A percentile compares a stretch with the other conserved stretches of the same genome.
Evolutionary conservation across 345 rosid genomes (phyloP).

Genomic region (Mangifera indica): DNA sequence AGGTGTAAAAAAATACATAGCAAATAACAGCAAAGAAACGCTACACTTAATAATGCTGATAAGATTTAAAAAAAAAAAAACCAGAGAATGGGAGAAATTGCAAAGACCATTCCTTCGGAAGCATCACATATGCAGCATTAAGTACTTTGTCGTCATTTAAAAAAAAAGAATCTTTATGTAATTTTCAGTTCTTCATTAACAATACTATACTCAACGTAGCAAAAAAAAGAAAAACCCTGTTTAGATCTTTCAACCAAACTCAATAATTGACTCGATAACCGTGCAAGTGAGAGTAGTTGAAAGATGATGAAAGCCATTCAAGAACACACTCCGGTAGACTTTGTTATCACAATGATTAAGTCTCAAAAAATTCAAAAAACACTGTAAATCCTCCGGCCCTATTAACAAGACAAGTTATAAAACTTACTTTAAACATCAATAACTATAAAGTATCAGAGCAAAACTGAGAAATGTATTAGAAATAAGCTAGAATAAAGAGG

Average conservation of each 20-base stretch:
- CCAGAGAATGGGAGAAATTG: background rate
- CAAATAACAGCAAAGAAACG: background rate
- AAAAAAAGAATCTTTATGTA: background rate
- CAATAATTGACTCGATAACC: constrained; percentile 7
- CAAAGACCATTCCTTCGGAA: background rate
- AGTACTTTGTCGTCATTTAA: background rate
- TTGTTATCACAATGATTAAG: background rate
- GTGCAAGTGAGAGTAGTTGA: background rate
- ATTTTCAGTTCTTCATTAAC: background rate
- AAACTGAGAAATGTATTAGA: background rate
- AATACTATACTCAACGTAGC: constrained; percentile 1
- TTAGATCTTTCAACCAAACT: constrained; percentile 10
- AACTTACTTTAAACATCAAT: background rate
- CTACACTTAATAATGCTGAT: background rate
- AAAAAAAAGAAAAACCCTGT: background rate
- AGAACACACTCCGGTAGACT: background rate
- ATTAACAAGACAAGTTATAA: background rate
- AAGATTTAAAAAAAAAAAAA: background rate
- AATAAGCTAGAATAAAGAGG: background rate
- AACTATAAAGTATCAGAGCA: background rate
- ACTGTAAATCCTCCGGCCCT: too few relatives aligned
- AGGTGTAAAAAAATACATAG: background rate
- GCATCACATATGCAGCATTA: constrained; percentile 11
- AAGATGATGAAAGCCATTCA: constrained; percentile 3
- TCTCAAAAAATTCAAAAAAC: too few relatives aligned